Percentiles rank a stretch among this genome's conserved stretches.
Conservation (phyloP, 371 early-diverging fungal species). For the Lichtheimia ramosa region DNA sequence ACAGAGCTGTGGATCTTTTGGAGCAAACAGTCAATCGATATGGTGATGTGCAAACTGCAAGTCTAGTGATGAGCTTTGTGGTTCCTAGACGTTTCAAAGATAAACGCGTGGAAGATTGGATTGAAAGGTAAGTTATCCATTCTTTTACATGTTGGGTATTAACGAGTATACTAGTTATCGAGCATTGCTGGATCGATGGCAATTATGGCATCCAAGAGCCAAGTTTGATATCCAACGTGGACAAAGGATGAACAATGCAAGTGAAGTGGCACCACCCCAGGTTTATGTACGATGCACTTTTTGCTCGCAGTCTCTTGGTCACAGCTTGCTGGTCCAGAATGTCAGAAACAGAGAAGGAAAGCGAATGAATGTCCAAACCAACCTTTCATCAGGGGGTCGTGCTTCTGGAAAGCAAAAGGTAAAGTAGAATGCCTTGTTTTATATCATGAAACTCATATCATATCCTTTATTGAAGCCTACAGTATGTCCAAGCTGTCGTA, state of each 20-base stretch:
- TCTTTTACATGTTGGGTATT: neutral
- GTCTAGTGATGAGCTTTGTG: constrained; percentile 65
- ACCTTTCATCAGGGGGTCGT: constrained; percentile 35
- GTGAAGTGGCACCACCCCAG: constrained; percentile 73
- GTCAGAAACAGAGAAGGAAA: constrained; percentile 59
- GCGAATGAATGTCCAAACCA: constrained; percentile 54
- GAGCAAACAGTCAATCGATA: constrained; percentile 80
- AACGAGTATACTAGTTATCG: constrained; percentile 87
- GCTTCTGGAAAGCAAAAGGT: constrained; percentile 48
- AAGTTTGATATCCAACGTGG: constrained; percentile 88
- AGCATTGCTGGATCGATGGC: constrained; percentile 85
- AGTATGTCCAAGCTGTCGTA: constrained; percentile 83
- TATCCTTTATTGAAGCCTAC: constrained; percentile 46
- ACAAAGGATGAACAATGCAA: constrained; percentile 52
- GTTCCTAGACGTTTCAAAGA: constrained; percentile 65
- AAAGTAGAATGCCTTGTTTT: neutral
- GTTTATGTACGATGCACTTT: constrained; percentile 89
- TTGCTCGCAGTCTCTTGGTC: constrained; percentile 81
- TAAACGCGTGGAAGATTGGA: constrained; percentile 74
- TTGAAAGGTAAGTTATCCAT: constrained; percentile 54
- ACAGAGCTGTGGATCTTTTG: constrained; percentile 65
- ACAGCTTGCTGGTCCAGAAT: constrained; percentile 57
- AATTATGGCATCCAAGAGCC: constrained; percentile 81
- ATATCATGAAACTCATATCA: neutral
- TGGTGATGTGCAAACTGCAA: constrained; percentile 90